phyloP scores from a whole-genome alignment of 176 grass and related monocot genomes.

The Urochloa ruziziensis region DNA sequence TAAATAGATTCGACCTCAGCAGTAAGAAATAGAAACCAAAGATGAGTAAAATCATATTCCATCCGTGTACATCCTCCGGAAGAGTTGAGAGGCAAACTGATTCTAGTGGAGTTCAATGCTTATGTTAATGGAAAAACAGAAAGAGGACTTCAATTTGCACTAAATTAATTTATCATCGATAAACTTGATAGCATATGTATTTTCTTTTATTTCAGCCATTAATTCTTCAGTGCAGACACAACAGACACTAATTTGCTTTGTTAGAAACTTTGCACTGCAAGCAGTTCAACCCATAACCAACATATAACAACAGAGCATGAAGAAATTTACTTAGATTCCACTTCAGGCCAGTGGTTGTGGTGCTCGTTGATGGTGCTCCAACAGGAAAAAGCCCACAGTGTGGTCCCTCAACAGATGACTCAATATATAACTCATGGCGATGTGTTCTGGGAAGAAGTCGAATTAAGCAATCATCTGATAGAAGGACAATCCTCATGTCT shows the following conservation, averaged over 20 bases:
- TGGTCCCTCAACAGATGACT: conserved; percentile 61
- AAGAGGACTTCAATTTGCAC: neutral
- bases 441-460: conserved; percentile 64
- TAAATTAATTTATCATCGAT: neutral
- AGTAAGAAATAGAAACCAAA: neutral
- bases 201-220: neutral
- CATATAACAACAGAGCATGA: neutral
- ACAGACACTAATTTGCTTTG: neutral
- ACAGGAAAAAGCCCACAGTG: conserved; percentile 68
- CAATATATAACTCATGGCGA: conserved; percentile 61
- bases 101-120: neutral
- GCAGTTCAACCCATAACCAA: conserved; percentile 13
- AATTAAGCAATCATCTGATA: conserved; percentile 81
- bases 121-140: neutral
- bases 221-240: neutral
- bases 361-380: conserved; percentile 58
- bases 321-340: conserved; percentile 63
- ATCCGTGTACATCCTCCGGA: neutral
- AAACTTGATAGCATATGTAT: conserved; percentile 6
- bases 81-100: neutral
- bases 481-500: conserved; percentile 61
- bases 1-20: neutral
- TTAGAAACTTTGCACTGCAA: neutral
- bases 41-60: neutral
- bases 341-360: conserved; percentile 62